Percentiles rank a stretch among this genome's conserved stretches.
phyloP scores from a whole-genome alignment of 169 alveolate species.

The Plasmodium gallinaceum region DNA sequence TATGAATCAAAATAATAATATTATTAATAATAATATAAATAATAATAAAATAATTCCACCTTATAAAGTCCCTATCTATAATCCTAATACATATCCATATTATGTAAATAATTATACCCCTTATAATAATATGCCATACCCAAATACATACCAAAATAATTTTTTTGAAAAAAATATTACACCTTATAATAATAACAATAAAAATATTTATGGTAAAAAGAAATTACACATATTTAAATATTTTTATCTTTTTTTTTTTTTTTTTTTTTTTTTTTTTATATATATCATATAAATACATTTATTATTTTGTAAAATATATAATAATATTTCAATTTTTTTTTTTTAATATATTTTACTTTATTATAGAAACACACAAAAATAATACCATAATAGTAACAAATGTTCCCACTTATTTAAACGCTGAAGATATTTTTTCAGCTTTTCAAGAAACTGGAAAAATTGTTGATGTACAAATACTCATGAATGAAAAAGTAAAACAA shows the following conservation, averaged over 20 bases:
- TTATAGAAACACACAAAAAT: conserved; percentile 22
- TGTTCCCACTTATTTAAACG: conserved; percentile 52
- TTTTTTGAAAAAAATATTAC: conserved; percentile 21
- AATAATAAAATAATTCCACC: conserved; percentile 58
- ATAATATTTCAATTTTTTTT: no score
- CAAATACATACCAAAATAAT: conserved; percentile 31
- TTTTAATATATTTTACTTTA: not conserved
- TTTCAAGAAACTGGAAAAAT: conserved; percentile 60
- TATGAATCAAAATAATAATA: conserved; percentile 14
- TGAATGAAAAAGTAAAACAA: conserved; percentile 45
- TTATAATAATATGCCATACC: conserved; percentile 30
- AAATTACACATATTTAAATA: not conserved
- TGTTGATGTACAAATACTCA: conserved; percentile 55
- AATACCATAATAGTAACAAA: conserved; percentile 54
- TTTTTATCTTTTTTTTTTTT: not conserved
- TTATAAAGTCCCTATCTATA: conserved; percentile 40
- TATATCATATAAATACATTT: no score
- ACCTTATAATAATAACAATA: conserved; percentile 13
- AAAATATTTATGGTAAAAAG: conserved; percentile 42
- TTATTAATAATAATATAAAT: conserved; percentile 20
- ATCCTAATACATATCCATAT: conserved; percentile 19
- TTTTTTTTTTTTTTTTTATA: not conserved
- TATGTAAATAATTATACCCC: conserved; percentile 33
- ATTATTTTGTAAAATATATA: no score
- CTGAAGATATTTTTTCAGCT: conserved; percentile 59